phyloP scores from a whole-genome alignment of 2,329 filamentous ascomycete genomes.

The Fusarium avenaceum region DNA sequence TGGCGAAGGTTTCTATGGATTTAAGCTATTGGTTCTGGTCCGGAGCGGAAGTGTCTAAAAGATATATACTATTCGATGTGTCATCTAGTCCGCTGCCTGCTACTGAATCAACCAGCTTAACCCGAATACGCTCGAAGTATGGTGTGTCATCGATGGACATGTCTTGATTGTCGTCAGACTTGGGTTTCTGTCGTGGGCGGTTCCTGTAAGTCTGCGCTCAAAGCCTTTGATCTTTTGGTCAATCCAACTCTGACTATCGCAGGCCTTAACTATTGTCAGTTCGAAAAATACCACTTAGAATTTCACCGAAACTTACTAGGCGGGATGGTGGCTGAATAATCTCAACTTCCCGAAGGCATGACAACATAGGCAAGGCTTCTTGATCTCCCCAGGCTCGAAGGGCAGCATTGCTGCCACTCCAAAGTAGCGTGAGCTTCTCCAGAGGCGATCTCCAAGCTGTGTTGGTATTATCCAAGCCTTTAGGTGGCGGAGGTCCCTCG shows the following conservation, averaged over 20 bases:
- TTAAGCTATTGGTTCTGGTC: background rate
- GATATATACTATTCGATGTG: background rate
- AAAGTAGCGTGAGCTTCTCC: background rate
- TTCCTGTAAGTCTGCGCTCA: background rate
- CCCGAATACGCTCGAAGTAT: background rate
- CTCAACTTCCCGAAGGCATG: background rate
- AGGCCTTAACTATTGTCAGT: background rate
- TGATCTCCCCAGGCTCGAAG: conserved; percentile 4
- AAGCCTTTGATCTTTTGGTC: background rate
- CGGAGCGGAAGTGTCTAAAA: background rate
- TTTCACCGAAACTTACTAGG: background rate
- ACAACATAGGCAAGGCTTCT: background rate
- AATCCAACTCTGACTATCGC: background rate
- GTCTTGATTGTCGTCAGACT: no score
- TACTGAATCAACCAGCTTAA: background rate
- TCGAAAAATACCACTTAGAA: rapidly evolving
- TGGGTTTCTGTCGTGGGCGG: background rate
- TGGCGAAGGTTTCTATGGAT: background rate
- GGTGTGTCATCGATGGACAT: background rate
- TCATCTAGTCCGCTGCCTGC: background rate
- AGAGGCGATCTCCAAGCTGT: background rate
- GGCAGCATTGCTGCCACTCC: conserved; percentile 13
- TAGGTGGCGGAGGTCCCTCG: background rate
- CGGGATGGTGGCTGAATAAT: background rate
- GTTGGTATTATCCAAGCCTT: background rate